These are phyloP conservation scores for Theobroma grandiflorum DNA, from an alignment of 441 rosid species.

Conservation along the genomic window DNA sequence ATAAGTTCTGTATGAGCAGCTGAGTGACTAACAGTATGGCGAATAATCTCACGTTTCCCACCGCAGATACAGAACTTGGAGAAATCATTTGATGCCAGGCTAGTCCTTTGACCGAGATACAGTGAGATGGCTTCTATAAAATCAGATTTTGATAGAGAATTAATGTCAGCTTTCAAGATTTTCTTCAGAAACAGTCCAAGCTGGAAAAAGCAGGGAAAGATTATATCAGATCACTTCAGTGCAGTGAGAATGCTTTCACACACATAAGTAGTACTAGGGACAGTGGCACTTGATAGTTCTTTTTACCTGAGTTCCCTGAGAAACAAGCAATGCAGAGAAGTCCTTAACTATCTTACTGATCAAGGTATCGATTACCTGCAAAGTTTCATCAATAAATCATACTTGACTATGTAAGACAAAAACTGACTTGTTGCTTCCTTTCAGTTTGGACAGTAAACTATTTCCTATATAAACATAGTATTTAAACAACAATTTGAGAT, in stretches of 20 bases:
- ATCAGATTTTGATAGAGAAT: conserved; percentile 65
- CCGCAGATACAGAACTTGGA: conserved; percentile 79
- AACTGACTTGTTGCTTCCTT: neutral
- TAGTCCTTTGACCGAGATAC: conserved; percentile 70
- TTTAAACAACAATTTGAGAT: conserved; percentile 8
- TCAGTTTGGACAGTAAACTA: neutral
- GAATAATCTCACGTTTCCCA: conserved; percentile 54
- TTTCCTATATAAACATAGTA: neutral
- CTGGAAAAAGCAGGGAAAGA: conserved; percentile 43
- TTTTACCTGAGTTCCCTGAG: conserved; percentile 89
- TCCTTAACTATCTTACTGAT: conserved; percentile 88
- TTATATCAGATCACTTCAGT: neutral
- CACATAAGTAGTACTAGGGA: neutral
- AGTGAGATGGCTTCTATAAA: conserved; percentile 77
- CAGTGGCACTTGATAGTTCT: conserved; percentile 4
- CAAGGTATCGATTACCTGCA: conserved; percentile 86
- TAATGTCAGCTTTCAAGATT: conserved; percentile 69
- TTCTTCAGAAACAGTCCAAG: conserved; percentile 80
- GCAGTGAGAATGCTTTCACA: neutral
- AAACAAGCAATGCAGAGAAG: conserved; percentile 83
- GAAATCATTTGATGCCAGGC: conserved; percentile 65
- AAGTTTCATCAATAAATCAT: conserved; percentile 24
- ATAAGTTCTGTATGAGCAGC: conserved; percentile 47
- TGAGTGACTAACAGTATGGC: conserved; percentile 35
- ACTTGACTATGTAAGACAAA: conserved; percentile 18